Conservation (phyloP, 1,284 basidiomycete species). For the Coniferiporia weirii region DNA sequence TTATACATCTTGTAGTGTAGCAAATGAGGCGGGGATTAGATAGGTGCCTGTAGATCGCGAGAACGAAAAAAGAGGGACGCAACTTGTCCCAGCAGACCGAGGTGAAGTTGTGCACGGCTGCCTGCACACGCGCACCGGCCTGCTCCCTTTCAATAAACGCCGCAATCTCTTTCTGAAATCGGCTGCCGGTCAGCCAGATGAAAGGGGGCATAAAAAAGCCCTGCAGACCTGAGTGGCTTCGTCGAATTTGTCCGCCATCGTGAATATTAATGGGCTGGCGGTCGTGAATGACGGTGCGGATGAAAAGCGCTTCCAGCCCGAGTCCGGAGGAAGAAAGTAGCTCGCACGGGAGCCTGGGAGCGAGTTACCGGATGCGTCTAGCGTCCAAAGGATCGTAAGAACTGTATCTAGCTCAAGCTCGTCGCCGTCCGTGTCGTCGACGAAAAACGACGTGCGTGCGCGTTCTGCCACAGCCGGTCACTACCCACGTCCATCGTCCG, state of each 20-base stretch:
- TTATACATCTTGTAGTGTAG: conserved; percentile 63
- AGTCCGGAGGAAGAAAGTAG: not conserved
- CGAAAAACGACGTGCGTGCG: not conserved
- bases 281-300: not conserved
- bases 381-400: too few species aligned
- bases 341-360: not conserved
- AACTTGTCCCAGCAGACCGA: conserved; percentile 91
- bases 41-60: not conserved
- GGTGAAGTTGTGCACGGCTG: conserved; percentile 65
- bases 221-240: conserved; percentile 65
- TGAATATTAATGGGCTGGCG: not conserved
- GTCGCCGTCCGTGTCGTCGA: not conserved
- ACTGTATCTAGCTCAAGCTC: not conserved
- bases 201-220: not conserved
- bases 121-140: conserved; percentile 76
- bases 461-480: not conserved
- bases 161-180: conserved; percentile 74
- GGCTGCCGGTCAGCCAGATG: conserved; percentile 6
- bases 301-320: not conserved
- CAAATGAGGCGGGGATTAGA: not conserved
- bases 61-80: conserved; percentile 3
- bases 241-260: conserved; percentile 67
- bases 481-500: not conserved
- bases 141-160: conserved; percentile 86
- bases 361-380: too few species aligned